These are phyloP conservation scores for Wickerhamomyces mucosus DNA, from an alignment of 805 yeast species.

Conservation along the genomic window DNA sequence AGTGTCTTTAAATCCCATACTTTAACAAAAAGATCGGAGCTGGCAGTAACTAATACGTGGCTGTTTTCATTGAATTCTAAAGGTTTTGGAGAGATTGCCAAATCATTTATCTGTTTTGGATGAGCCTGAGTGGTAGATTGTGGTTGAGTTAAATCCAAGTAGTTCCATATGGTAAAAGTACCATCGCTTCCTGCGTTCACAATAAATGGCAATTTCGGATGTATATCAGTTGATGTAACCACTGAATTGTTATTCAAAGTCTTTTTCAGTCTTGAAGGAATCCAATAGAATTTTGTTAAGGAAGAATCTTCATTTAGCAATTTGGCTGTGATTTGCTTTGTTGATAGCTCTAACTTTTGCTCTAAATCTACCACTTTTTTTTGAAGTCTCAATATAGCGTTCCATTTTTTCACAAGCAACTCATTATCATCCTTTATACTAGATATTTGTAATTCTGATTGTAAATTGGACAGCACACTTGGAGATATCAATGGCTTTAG, in stretches of 20 bases:
- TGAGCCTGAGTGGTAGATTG: slow-evolving; percentile 64
- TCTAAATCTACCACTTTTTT: slow-evolving; percentile 65
- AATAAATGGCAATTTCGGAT: slow-evolving; percentile 61
- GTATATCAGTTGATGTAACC: slow-evolving; percentile 56
- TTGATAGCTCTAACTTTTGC: slow-evolving; percentile 38
- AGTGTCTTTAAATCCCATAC: slow-evolving; percentile 58
- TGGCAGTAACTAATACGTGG: slow-evolving; percentile 34
- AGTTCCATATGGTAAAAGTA: slow-evolving; percentile 61
- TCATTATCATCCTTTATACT: slow-evolving; percentile 19
- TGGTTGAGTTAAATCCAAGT: slow-evolving; percentile 48
- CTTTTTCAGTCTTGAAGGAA: slow-evolving; percentile 17
- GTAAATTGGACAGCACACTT: slow-evolving; percentile 8
- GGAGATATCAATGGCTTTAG: slow-evolving; percentile 24
- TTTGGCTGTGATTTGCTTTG: slow-evolving; percentile 28
- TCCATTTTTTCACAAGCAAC: slow-evolving; percentile 74
- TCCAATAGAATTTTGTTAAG: slow-evolving; percentile 16
- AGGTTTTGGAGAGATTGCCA: slow-evolving; percentile 44
- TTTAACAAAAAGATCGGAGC: slow-evolving; percentile 47
- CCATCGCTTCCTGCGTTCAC: slow-evolving; percentile 65
- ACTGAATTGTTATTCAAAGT: slow-evolving; percentile 31
- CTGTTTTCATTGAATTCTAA: slow-evolving; percentile 13
- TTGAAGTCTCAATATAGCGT: slow-evolving; percentile 74
- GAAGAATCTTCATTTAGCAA: slow-evolving; percentile 21
- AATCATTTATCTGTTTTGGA: slow-evolving; percentile 52
- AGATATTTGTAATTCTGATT: slow-evolving; percentile 14